Base-by-base conservation (phyloP, 208 protist species). In the Zelonia costaricensis region DNA sequence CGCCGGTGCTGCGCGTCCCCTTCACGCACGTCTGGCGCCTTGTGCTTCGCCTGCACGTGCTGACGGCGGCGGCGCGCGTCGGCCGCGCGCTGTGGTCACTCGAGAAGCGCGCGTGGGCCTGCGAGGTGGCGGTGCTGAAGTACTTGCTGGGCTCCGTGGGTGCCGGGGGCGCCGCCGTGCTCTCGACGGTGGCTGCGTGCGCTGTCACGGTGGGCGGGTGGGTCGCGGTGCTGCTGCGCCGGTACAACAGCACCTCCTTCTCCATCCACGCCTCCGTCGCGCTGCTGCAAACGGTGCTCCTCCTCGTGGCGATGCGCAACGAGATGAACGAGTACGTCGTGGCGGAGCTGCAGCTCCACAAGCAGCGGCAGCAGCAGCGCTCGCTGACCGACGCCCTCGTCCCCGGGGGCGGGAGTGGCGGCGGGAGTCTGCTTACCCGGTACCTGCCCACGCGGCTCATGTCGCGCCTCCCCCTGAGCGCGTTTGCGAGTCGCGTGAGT, bases 241-340 rank as follows among this genome's bases (percentile, higher is more conserved):
- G 54, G 20, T 92, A 94, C 74, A 69, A 44, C 36, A 38, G 20
- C 5, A 90, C 84, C 2, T 80, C 78, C n/a, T 74, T 92, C 52
- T 83, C 78, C n/a, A 77, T 79, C 25, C 80, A 92, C 27, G 44
- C 88, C 15, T 66, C 84, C 46, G 68, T 89, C 0, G 62, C 59
- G 5, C 25, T 91, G 12, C n/a, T 86, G 27, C 88, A 94, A 66
- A 89, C 80, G 16, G 44, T 61, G 33, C 43, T 91, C 51, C 75
- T 92, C 43, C 43, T 87, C 12, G 38, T 88, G 33, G 83, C 74
- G 23, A 70, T 94, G 70, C 80, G 82, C 3, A 89, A 91, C 40
- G 82, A 92, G 39, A 67, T 94, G 45, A 9, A 48, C 8, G 62
- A 76, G n/a, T 43, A 82, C 16, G 59, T 82, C 23, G 53, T 44